phyloP scores from a whole-genome alignment of 371 early-diverging fungal genomes.

The Zancudomyces culisetae region DNA sequence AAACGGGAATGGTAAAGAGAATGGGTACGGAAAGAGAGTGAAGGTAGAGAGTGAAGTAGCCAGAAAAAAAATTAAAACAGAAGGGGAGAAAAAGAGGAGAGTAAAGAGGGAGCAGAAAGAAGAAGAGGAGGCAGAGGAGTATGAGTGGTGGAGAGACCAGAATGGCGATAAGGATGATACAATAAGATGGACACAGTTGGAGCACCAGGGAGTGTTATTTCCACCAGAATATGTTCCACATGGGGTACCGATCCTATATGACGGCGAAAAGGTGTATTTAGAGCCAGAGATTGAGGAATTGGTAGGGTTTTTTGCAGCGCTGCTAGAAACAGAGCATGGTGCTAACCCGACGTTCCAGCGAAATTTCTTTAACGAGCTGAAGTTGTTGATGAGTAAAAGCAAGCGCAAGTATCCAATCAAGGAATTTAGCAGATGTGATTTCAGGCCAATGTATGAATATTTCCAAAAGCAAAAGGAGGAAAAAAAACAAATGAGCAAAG shows the following conservation, averaged over 20 bases:
- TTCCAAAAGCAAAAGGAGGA: conserved; percentile 53
- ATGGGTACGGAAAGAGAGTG: neutral
- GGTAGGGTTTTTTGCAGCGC: conserved; percentile 79
- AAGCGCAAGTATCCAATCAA: conserved; percentile 47
- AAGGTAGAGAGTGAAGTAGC: neutral
- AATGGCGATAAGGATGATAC: conserved; percentile 29
- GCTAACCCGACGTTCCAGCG: conserved; percentile 62
- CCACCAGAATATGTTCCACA: conserved; percentile 87
- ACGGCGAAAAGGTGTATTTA: conserved; percentile 55
- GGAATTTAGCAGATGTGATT: conserved; percentile 72
- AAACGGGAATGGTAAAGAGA: neutral
- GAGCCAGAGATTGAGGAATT: conserved; percentile 81
- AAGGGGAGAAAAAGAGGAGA: neutral
- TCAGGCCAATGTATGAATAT: conserved; percentile 64
- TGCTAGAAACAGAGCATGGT: conserved; percentile 68
- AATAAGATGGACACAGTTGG: conserved; percentile 69
- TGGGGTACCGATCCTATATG: conserved; percentile 69
- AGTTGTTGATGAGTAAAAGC: conserved; percentile 35
- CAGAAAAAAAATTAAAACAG: neutral
- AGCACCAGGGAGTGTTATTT: conserved; percentile 78
- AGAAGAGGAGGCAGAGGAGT: conserved; percentile 14
- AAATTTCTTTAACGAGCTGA: conserved; percentile 87
- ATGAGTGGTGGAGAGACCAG: conserved; percentile 33
- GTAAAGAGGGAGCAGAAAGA: neutral
- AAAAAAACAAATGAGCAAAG: conserved; percentile 71